Conservation (phyloP, 2,329 filamentous ascomycete species). For the Hysterium pulicare region DNA sequence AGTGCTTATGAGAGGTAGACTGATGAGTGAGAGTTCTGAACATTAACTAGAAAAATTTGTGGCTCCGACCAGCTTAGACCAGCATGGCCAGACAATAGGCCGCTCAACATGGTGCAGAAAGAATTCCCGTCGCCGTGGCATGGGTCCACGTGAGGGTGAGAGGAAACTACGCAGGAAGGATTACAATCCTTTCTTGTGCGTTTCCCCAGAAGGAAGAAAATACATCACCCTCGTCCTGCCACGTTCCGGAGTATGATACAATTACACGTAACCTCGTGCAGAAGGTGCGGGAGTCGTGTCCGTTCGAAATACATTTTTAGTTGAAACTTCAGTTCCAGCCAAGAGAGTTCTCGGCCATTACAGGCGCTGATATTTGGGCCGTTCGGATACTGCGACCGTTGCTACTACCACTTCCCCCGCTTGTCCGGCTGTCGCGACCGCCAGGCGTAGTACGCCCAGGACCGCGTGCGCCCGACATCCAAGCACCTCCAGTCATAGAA, state of each 20-base stretch:
- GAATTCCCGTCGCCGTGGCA: slow-evolving; percentile 9
- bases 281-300: neutral
- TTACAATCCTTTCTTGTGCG: too few species aligned
- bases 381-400: slow-evolving; percentile 62
- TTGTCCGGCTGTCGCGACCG: slow-evolving; percentile 42
- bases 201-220: slow-evolving; percentile 5
- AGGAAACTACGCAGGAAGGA: neutral
- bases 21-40: slow-evolving; percentile 36
- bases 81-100: slow-evolving; percentile 6
- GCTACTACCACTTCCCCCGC: slow-evolving; percentile 58
- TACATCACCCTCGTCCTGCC: slow-evolving; percentile 8
- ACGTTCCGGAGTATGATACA: slow-evolving; percentile 27
- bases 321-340: slow-evolving; percentile 78
- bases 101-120: slow-evolving; percentile 2
- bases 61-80: slow-evolving; percentile 13
- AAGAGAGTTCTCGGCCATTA: slow-evolving; percentile 90
- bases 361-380: slow-evolving; percentile 79
- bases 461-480: slow-evolving; percentile 44
- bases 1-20: slow-evolving; percentile 18
- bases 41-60: slow-evolving; percentile 14
- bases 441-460: slow-evolving; percentile 29
- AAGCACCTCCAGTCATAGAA: slow-evolving; percentile 43
- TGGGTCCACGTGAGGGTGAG: slow-evolving; percentile 18
- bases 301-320: neutral
- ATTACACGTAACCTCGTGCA: slow-evolving; percentile 18